Percentiles rank a stretch among this genome's conserved stretches.
Evolutionary conservation across 2,329 filamentous ascomycete genomes (phyloP).

Genomic region (Fusarium poae): DNA sequence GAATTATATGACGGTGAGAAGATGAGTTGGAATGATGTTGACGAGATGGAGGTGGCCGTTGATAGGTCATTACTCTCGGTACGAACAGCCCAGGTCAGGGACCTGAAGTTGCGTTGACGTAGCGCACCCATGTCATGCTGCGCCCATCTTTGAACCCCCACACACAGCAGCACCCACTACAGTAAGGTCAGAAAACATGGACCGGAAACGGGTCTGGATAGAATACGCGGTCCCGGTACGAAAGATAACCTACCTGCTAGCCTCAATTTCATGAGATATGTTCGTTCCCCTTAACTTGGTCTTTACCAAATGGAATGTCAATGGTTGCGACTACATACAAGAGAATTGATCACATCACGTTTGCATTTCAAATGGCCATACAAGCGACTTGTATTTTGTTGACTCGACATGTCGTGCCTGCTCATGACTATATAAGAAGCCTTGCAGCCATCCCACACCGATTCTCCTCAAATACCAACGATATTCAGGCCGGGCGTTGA

Average conservation of each 20-base stretch:
- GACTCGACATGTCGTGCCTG: conserved; percentile 43
- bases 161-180: neutral
- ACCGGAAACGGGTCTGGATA: conserved; percentile 24
- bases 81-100: conserved; percentile 4
- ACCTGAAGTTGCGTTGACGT: conserved; percentile 27
- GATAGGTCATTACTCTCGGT: conserved; percentile 28
- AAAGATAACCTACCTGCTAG: conserved; percentile 20
- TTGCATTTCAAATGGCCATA: conserved; percentile 21
- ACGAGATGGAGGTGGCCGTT: conserved; percentile 33
- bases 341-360: conserved; percentile 11
- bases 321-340: neutral
- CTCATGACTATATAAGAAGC: conserved; percentile 39
- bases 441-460: conserved; percentile 41
- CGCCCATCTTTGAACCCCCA: conserved; percentile 23
- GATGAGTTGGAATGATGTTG: conserved; percentile 44
- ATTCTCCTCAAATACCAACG: conserved; percentile 46
- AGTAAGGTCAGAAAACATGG: conserved; percentile 14
- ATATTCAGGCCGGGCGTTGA: conserved; percentile 35
- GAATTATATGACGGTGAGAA: conserved; percentile 37
- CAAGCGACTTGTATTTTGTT: conserved; percentile 49
- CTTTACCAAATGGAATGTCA: neutral
- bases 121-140: conserved; percentile 28
- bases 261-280: neutral
- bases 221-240: conserved; percentile 23
- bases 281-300: conserved; percentile 4